Evolutionary conservation across 2,329 filamentous ascomycete genomes (phyloP), one percentile per base, ranked within the genome.

Genomic region (Hypoxylon sp.): DNA sequence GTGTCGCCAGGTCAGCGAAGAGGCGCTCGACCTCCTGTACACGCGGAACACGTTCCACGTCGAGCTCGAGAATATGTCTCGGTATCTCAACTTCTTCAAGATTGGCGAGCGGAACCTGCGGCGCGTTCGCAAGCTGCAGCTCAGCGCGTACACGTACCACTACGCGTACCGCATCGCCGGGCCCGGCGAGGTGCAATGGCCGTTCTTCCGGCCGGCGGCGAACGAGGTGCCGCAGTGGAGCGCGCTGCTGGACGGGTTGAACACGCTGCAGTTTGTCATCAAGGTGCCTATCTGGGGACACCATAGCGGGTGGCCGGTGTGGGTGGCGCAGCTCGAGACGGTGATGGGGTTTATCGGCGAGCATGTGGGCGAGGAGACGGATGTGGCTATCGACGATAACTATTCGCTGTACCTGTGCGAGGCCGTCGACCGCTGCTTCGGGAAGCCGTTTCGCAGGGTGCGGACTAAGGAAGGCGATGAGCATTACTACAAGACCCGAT

Each of bases 301-400:
- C 18, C 53, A 56, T 14, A 7, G 40, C 18, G 50, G 24, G 3
- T 66, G 52, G 58, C 33, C 54, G 11, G 54, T 54, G 38, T 68
- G 62, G 53, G 58, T 66, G 7, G 16, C 2, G 18, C 50, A 64
- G 48, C 48, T 66, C 4, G 66, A 67, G 49, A 38, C n/a, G 1
- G 52, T 67, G 20, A 3, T 67, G 12, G 8, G 30, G 3, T 58
- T 64, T 30, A n/a, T 68, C 2, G 63, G 63, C 2, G 66, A 61
- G 26, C 18, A 46, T 22, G 51, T 66, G 3, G 55, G 40, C 5
- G 63, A 61, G 30, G 28, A 14, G 1, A 58, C 63, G 16, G 59
- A 64, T 2, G 63, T 68, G 5, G 40, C 16, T 6, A 24, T 66
- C 2, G 66, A 68, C 33, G 66, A 69, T 40, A 69, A 69, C 30